Evolutionary conservation across 1,284 basidiomycete species (phyloP), one percentile per base, ranked within the genome.

Genomic region (Megacollybia platyphylla): DNA sequence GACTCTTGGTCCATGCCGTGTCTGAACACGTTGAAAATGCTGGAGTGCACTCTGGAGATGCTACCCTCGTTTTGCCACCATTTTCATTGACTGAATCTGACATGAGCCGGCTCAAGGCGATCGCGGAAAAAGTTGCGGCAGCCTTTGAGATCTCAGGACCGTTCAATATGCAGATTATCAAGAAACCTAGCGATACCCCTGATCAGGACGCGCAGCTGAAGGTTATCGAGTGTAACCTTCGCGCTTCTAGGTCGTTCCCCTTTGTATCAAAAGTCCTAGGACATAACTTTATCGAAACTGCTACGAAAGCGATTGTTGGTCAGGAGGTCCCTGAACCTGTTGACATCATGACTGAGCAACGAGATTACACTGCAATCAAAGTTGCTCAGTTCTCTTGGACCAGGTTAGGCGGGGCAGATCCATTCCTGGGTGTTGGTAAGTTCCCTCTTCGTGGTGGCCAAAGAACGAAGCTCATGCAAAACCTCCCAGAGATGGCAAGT

Each of bases 331-430:
- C 96, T 1, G 85, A 82, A 52, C 90, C 94, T 6, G 64, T 93
- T n/a, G 93, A 97, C 58, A 63, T 93, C 46, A 98, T 98, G 94
- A 74, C 79, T 32, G 69, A 89, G 60, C 75, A 87, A 63, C 74
- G 91, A 34, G 86, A 96, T 61, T 97, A 98, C 59, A 87, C 86
- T 13, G 87, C 92, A 10, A 89, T 99, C 74, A 98, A 98, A 69
- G 93, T 97, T 41, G 84, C 96, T 4, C 94, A 96, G 57, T 99
- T 99, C 73, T 94, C 90, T 7, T 99, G 93, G 93, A 97, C 93
- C 39, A 85, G 94, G 49, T 62, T 99, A 36, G 83, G 73, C 34
- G 91, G 91, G 48, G 93, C 94, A 11, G 94, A 97, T 67, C 96
- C 94, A 27, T 96, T 94, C 81, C 71, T 97, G 44, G 92, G 91